Base-by-base conservation (phyloP, 257 asterid species). In the Nicotiana obtusifolia region DNA sequence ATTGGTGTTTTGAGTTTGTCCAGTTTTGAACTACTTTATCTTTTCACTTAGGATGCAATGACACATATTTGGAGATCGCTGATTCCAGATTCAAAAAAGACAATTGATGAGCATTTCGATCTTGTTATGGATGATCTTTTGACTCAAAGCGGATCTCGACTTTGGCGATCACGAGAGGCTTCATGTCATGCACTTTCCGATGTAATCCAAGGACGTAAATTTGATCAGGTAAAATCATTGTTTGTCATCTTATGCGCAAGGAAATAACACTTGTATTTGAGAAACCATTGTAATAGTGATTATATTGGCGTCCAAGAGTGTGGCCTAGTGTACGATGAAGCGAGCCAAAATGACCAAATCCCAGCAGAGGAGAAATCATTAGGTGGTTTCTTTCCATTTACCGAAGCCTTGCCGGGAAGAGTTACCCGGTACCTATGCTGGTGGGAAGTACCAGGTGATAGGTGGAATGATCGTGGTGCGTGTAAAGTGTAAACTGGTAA, bases 131-230 rank as follows among this genome's bases (percentile, higher is more conserved):
- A 95, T 76, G 99, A 95, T 90, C 97, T 95, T 82, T 85, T 95
- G 90, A 80, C 82, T 84, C 97, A 95, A 87, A 90, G 97, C 83
- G 99, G 99, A 83, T 95, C 99, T 79, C 89, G 99, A 89, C 97
- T 95, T 77, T 95, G 99, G 99, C 93, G 99, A 26, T 95, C 98
- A 82, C 93, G 99, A 84, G 98, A 94, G 88, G 93, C 99, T 87
- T 95, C 98, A 82, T 94, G 98, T 87, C 99, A 94, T 88, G 98
- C 99, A 60, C 89, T 95, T 80, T 97, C 97, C 24, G 99, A 95
- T 88, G 84, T 95, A 83, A 92, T 94, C 82, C 99, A 95, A 87
- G 99, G 99, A 77, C 96, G 98, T 76, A 94, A 93, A 84, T 92
- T 91, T 90, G 92, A 88, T 84, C 97, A 95, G 99, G 99, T 95